phyloP scores from a whole-genome alignment of 805 yeast species.

The Yarrowia phangngaensis region DNA sequence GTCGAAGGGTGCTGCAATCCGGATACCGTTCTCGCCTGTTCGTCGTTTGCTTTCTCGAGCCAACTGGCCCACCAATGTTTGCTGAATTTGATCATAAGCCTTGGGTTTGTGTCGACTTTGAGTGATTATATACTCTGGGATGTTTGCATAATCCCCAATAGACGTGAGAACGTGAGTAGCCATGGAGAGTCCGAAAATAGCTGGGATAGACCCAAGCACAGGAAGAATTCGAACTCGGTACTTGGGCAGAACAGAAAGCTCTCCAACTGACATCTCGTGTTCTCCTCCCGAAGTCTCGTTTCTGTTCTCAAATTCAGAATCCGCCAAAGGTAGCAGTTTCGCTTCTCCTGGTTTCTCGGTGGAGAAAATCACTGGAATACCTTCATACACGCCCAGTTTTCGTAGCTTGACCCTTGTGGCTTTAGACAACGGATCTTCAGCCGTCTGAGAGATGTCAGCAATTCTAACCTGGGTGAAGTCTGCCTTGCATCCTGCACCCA shows the following conservation, averaged over 20 bases:
- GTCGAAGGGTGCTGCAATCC: conserved; percentile 55
- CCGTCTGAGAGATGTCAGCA: conserved; percentile 83
- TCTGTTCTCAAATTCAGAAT: conserved; percentile 75
- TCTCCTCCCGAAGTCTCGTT: conserved; percentile 34
- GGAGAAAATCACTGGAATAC: conserved; percentile 84
- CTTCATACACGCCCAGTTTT: conserved; percentile 66
- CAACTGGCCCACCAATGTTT: conserved; percentile 82
- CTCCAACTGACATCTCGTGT: conserved; percentile 51
- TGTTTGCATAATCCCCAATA: conserved; percentile 64
- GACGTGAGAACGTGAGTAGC: conserved; percentile 78
- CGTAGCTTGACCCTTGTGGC: conserved; percentile 81
- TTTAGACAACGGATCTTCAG: conserved; percentile 90
- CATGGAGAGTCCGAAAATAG: conserved; percentile 85
- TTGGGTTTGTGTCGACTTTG: conserved; percentile 72
- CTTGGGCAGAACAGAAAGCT: conserved; percentile 78
- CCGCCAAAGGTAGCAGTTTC: conserved; percentile 74
- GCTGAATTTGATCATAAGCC: conserved; percentile 76
- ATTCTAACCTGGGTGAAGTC: conserved; percentile 90
- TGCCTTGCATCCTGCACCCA: conserved; percentile 97
- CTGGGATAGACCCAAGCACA: conserved; percentile 95
- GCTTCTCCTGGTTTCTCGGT: conserved; percentile 98
- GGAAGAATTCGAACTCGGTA: conserved; percentile 94
- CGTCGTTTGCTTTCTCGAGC: conserved; percentile 43
- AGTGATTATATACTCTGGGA: conserved; percentile 44
- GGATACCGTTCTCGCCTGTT: conserved; percentile 60